A percentile compares a stretch with the other conserved stretches of the same genome.
Evolutionary conservation across 345 rosid genomes (phyloP).

Genomic region (Euclidium syriacum): DNA sequence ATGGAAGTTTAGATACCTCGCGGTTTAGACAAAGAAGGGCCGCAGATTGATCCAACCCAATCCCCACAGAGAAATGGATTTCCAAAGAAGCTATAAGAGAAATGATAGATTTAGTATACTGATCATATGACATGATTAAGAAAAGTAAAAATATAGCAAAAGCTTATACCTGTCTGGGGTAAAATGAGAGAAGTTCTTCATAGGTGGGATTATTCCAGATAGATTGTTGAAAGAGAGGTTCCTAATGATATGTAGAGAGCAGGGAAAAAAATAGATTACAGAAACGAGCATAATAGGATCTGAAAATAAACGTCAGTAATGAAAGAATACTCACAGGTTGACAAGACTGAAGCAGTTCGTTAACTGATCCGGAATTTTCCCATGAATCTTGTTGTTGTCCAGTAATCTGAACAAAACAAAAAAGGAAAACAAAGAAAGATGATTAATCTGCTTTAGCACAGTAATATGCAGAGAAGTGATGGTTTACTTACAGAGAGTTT

Average conservation of each 20-base stretch:
- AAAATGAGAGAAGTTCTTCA: conserved; percentile 60
- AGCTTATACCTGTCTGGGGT: conserved; percentile 53
- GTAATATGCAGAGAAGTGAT: not conserved
- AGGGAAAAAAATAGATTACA: not conserved
- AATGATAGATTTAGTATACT: not conserved
- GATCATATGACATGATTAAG: not conserved
- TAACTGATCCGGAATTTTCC: conserved; percentile 79
- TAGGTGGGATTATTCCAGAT: conserved; percentile 67
- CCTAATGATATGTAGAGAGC: conserved; percentile 32
- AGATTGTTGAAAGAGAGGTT: conserved; percentile 83
- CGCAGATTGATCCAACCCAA: conserved; percentile 82
- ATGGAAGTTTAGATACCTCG: conserved; percentile 36
- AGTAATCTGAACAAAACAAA: conserved; percentile 43
- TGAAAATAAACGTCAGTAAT: not conserved
- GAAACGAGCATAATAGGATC: not conserved
- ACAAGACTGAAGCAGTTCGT: conserved; percentile 75
- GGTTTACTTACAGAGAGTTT: conserved; percentile 57
- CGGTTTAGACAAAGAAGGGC: conserved; percentile 43
- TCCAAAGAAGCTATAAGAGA: conserved; percentile 54
- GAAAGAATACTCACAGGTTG: conserved; percentile 40
- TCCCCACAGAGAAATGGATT: conserved; percentile 76
- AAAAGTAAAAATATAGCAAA: not conserved
- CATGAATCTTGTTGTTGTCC: conserved; percentile 67
- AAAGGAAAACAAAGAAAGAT: not conserved
- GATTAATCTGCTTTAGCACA: not conserved